A percentile compares a stretch with the other conserved stretches of the same genome.
These are phyloP conservation scores for Lactarius trivialis DNA, from an alignment of 768 basidiomycete species.

Conservation along the genomic window DNA sequence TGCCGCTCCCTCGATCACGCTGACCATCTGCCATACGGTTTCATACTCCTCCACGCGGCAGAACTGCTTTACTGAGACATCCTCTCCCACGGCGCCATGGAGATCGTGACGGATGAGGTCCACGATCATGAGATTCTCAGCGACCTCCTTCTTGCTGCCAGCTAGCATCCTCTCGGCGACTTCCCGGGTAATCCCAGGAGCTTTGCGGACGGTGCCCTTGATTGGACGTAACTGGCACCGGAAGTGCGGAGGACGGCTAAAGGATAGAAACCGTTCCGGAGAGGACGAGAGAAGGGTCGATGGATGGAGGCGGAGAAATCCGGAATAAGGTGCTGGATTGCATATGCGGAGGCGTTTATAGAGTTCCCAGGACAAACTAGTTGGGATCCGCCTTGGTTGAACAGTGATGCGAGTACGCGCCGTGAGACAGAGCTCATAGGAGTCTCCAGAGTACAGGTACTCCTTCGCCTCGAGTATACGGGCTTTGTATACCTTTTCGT, in stretches of 20 bases:
- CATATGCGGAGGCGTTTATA: conserved; percentile 62
- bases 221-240: conserved; percentile 86
- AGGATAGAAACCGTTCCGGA: conserved; percentile 88
- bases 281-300: conserved; percentile 79
- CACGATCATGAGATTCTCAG: conserved; percentile 98
- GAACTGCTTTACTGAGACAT: conserved; percentile 78
- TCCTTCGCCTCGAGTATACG: conserved; percentile 68
- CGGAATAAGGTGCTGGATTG: conserved; percentile 89
- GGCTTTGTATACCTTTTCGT: conserved; percentile 53
- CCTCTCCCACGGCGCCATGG: conserved; percentile 73
- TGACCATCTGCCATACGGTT: conserved; percentile 93
- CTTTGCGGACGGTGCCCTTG: conserved; percentile 84
- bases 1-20: conserved; percentile 73
- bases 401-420: conserved; percentile 56
- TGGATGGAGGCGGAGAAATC: conserved; percentile 70
- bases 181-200: conserved; percentile 52
- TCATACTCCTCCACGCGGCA: conserved; percentile 88
- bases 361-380: conserved; percentile 59
- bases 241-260: conserved; percentile 54
- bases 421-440: conserved; percentile 91
- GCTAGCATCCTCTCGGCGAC: conserved; percentile 57
- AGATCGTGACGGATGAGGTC: conserved; percentile 93
- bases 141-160: conserved; percentile 80
- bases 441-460: conserved; percentile 73
- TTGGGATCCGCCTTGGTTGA: conserved; percentile 21